Percentiles rank a stretch among this genome's conserved stretches.
These are phyloP conservation scores for Trichoderma koningiopsis DNA, from an alignment of 2,329 filamentous ascomycete genomes.

Conservation along the genomic window DNA sequence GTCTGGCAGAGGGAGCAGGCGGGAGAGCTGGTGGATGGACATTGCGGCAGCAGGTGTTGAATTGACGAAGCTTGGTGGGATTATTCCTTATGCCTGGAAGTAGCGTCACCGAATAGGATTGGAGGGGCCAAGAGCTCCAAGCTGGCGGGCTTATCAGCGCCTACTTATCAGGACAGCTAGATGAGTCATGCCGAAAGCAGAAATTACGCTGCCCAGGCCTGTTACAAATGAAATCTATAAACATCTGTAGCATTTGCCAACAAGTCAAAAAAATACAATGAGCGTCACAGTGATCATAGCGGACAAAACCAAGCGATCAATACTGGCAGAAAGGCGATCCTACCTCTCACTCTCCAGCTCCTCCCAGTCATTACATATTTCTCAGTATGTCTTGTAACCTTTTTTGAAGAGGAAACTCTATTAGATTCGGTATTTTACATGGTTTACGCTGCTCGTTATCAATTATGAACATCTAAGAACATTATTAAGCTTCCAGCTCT, in stretches of 20 bases:
- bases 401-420: neutral
- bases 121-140: neutral
- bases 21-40: constrained; percentile 69
- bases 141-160: neutral
- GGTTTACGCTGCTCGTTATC: constrained; percentile 8
- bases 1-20: constrained; percentile 81
- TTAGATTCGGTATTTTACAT: constrained; percentile 4
- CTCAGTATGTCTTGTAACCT: neutral
- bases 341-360: neutral
- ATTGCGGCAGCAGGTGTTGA: constrained; percentile 38
- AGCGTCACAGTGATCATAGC: neutral
- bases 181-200: constrained; percentile 26
- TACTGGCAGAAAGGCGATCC: constrained; percentile 3
- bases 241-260: neutral
- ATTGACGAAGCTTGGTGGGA: neutral
- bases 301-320: neutral
- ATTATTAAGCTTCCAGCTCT: constrained; percentile 9
- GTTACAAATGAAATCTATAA: neutral
- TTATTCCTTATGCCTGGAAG: no score
- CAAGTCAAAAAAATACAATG: neutral
- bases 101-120: neutral
- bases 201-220: neutral
- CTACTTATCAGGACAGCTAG: neutral
- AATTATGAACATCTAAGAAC: constrained; percentile 5
- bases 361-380: neutral